A percentile compares a stretch with the other conserved stretches of the same genome.
These are phyloP conservation scores for Xylaria sp. DNA, from an alignment of 2,329 filamentous ascomycete species.

Conservation along the genomic window DNA sequence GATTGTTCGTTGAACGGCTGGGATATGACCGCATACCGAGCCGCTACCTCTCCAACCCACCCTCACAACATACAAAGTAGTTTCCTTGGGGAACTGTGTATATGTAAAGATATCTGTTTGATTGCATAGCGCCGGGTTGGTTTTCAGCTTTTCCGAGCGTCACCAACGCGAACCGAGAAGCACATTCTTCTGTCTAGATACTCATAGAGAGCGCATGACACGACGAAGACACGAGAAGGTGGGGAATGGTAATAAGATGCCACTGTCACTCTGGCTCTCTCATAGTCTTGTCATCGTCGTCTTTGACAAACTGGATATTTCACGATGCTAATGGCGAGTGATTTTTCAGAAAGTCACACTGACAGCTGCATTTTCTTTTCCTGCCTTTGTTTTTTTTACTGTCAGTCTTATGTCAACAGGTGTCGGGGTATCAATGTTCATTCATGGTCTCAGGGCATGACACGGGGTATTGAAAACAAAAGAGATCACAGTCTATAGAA, in stretches of 20 bases:
- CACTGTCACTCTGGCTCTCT: slow-evolving; percentile 17
- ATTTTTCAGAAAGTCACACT: slow-evolving; percentile 22
- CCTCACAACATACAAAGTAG: slow-evolving; percentile 18
- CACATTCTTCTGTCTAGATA: slow-evolving; percentile 41
- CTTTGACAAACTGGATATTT: slow-evolving; percentile 42
- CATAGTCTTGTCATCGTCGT: slow-evolving; percentile 15
- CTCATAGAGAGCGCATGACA: slow-evolving; percentile 34
- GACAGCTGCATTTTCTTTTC: slow-evolving; percentile 24
- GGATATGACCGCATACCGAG: background rate
- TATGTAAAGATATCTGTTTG: slow-evolving; percentile 50
- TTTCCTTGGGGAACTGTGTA: slow-evolving; percentile 45
- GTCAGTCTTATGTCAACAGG: slow-evolving; percentile 30
- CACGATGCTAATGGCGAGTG: slow-evolving; percentile 31
- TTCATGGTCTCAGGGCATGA: slow-evolving; percentile 36
- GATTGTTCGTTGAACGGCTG: slow-evolving; percentile 63
- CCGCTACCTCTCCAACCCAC: background rate
- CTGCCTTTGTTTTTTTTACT: slow-evolving; percentile 22
- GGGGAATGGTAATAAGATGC: slow-evolving; percentile 26
- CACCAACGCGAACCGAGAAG: slow-evolving; percentile 31
- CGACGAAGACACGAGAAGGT: slow-evolving; percentile 33
- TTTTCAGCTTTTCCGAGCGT: slow-evolving; percentile 39
- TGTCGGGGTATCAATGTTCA: slow-evolving; percentile 31
- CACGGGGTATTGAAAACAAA: slow-evolving; percentile 38
- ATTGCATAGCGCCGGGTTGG: slow-evolving; percentile 54
- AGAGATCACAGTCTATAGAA: slow-evolving; percentile 44